Evolutionary conservation across 129 eudicot genomes (phyloP).

Genomic region (carrot (Daucus carota)): DNA sequence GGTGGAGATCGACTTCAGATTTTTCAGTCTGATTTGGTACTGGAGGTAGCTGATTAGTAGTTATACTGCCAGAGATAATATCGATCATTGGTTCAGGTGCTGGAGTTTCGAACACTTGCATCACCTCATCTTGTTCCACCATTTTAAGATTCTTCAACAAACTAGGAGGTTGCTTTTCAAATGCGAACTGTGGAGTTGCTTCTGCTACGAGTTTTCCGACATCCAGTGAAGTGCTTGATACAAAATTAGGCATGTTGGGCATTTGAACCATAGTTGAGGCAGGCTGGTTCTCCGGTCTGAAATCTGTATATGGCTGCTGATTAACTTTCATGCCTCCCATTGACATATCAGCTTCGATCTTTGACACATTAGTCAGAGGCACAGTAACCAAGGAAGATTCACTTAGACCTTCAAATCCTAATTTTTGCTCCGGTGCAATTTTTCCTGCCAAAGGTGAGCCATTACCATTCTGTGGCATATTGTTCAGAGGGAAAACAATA

Average conservation of each 20-base stretch:
- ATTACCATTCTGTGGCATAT: not conserved
- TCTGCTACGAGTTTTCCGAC: slow-evolving; percentile 9
- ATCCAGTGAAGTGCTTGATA: slow-evolving; percentile 14
- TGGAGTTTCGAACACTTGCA: slow-evolving; percentile 52
- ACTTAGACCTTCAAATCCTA: not conserved
- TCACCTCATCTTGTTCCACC: slow-evolving; percentile 59
- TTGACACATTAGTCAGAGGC: slow-evolving; percentile 9
- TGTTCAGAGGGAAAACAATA: not conserved
- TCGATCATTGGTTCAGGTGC: slow-evolving; percentile 21
- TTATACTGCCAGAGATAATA: slow-evolving; percentile 14
- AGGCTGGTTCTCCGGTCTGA: slow-evolving; percentile 13
- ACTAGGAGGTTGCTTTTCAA: slow-evolving; percentile 3
- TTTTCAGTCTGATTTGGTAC: slow-evolving; percentile 17
- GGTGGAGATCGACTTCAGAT: not conserved
- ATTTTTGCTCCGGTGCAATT: not conserved
- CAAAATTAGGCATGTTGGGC: not conserved
- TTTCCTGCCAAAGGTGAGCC: slow-evolving; percentile 14
- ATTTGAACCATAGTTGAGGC: slow-evolving; percentile 1
- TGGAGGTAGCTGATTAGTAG: slow-evolving; percentile 11
- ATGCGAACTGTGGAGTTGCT: not conserved
- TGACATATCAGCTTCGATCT: not conserved
- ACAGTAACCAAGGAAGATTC: slow-evolving; percentile 3
- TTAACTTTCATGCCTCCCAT: slow-evolving; percentile 22
- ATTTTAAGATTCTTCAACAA: slow-evolving; percentile 36
- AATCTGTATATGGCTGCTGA: slow-evolving; percentile 1